Evolutionary conservation across 495 filamentous ascomycete species (phyloP).

Genomic region (Parmelia sp.): DNA sequence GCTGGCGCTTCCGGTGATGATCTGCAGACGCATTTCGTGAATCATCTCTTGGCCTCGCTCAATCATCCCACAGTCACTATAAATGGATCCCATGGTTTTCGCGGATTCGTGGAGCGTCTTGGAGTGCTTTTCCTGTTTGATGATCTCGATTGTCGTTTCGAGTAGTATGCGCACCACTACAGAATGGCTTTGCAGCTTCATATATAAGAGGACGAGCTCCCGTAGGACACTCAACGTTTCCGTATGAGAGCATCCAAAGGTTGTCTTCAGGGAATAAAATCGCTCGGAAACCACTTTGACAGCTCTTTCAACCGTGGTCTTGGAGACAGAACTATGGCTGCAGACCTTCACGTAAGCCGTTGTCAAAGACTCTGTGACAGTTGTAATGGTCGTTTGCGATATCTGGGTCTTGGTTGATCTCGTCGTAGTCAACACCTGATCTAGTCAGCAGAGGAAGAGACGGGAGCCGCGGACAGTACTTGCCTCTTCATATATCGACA

Average conservation of each 20-base stretch:
- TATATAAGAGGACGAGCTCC: slow-evolving; percentile 48
- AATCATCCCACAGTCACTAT: slow-evolving; percentile 45
- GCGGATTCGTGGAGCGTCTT: slow-evolving; percentile 46
- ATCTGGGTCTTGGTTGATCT: slow-evolving; percentile 33
- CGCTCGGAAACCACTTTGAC: slow-evolving; percentile 48
- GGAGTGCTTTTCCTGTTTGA: slow-evolving; percentile 45
- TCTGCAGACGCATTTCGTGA: slow-evolving; percentile 49
- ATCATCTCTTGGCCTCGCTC: slow-evolving; percentile 48
- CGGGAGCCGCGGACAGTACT: slow-evolving; percentile 19
- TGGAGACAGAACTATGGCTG: slow-evolving; percentile 36
- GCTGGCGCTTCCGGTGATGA: slow-evolving; percentile 43
- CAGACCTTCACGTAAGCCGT: slow-evolving; percentile 48
- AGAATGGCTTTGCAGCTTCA: slow-evolving; percentile 37
- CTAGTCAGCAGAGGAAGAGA: slow-evolving; percentile 19
- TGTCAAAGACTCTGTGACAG: slow-evolving; percentile 52
- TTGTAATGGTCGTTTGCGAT: slow-evolving; percentile 43
- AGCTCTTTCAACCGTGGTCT: slow-evolving; percentile 44
- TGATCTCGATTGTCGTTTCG: slow-evolving; percentile 45
- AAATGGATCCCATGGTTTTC: slow-evolving; percentile 49
- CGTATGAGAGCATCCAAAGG: slow-evolving; percentile 49
- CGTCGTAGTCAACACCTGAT: slow-evolving; percentile 36
- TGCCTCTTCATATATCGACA: slow-evolving; percentile 53
- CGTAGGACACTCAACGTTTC: slow-evolving; percentile 50
- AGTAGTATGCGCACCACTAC: slow-evolving; percentile 44
- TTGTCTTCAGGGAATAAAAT: slow-evolving; percentile 44